phyloP scores from a whole-genome alignment of 2,329 filamentous ascomycete species.

The Incumbomyces lentus region DNA sequence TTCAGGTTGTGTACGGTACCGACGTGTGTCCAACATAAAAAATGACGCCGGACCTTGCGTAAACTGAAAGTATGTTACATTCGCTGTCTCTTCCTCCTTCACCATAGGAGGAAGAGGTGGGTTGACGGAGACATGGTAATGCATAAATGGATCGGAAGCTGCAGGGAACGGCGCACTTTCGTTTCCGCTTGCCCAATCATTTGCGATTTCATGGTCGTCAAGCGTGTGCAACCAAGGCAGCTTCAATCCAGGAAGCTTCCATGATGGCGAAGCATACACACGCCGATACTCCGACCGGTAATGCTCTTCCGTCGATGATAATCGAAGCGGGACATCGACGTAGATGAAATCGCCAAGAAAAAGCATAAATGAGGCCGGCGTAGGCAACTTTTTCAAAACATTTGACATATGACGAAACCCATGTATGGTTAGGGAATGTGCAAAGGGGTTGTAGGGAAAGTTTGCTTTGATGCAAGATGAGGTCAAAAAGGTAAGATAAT shows the following conservation, averaged over 20 bases:
- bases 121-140: slow-evolving; percentile 79
- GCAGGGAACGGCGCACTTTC: slow-evolving; percentile 68
- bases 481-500: slow-evolving; percentile 78
- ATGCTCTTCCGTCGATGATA: slow-evolving; percentile 60
- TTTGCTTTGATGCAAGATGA: slow-evolving; percentile 87
- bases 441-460: slow-evolving; percentile 77
- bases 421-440: slow-evolving; percentile 59
- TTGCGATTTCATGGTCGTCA: slow-evolving; percentile 92
- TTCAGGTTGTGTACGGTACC: slow-evolving; percentile 56
- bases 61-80: slow-evolving; percentile 80
- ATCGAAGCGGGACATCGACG: slow-evolving; percentile 68
- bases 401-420: slow-evolving; percentile 68
- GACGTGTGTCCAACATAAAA: slow-evolving; percentile 87
- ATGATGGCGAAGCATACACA: slow-evolving; percentile 91
- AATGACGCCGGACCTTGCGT: slow-evolving; percentile 82
- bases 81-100: slow-evolving; percentile 33
- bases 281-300: slow-evolving; percentile 90
- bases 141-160: slow-evolving; percentile 72
- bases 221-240: slow-evolving; percentile 97
- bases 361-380: slow-evolving; percentile 55
- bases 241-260: slow-evolving; percentile 55
- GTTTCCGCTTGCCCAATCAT: slow-evolving; percentile 75
- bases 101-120: slow-evolving; percentile 55
- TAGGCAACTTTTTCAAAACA: slow-evolving; percentile 59
- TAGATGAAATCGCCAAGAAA: slow-evolving; percentile 44